Conservation (phyloP, 345 rosid genomes). For the Boechera retrofracta region DNA sequence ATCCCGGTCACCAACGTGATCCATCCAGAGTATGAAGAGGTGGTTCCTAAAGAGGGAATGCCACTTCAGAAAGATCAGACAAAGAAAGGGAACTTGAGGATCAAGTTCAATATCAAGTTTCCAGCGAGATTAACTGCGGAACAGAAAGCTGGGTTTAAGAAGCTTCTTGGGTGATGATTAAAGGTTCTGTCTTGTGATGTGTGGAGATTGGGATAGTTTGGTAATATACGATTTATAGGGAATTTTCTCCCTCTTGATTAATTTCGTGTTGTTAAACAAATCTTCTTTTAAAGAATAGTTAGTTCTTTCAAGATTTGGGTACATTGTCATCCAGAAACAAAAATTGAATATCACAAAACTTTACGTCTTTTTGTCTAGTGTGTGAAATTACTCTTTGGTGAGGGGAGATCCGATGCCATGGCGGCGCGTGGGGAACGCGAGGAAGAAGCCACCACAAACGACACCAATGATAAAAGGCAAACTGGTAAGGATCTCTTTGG, state of each 20-base stretch:
- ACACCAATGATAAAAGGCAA: conserved; percentile 61
- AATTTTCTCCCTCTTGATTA: background rate
- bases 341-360: conserved; percentile 20
- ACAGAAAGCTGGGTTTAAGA: conserved; percentile 61
- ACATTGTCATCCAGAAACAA: conserved; percentile 30
- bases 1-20: conserved; percentile 56
- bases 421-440: conserved; percentile 64
- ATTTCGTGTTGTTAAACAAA: conserved; percentile 4
- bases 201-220: conserved; percentile 9
- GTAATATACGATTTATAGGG: conserved; percentile 20
- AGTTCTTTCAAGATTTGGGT: conserved; percentile 20
- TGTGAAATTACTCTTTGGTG: conserved; percentile 35
- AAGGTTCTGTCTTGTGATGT: conserved; percentile 27
- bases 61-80: conserved; percentile 66
- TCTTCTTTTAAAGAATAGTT: conserved; percentile 13
- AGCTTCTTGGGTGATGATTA: conserved; percentile 46
- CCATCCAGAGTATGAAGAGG: conserved; percentile 61
- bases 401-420: conserved; percentile 78
- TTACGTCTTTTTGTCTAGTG: background rate
- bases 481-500: conserved; percentile 47
- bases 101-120: conserved; percentile 67
- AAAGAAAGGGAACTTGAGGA: conserved; percentile 60
- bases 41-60: conserved; percentile 64
- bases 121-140: conserved; percentile 58
- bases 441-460: conserved; percentile 58